Evolutionary conservation across 441 rosid genomes (phyloP).

Genomic region (Populus hybrid): DNA sequence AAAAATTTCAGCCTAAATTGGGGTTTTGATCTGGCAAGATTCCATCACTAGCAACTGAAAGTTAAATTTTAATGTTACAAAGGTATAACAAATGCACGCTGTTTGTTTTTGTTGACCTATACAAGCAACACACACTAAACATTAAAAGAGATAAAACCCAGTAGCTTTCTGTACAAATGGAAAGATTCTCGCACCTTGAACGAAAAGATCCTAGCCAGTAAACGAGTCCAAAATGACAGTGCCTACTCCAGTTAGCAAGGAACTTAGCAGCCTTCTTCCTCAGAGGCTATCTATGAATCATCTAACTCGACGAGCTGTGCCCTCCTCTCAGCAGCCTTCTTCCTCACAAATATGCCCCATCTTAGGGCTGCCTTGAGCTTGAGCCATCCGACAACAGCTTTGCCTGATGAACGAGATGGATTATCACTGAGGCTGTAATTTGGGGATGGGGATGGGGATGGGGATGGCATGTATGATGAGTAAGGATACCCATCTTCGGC

Average conservation of each 20-base stretch:
- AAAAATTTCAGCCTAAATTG: background rate
- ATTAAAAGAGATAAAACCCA: background rate
- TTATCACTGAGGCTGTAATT: constrained; percentile 40
- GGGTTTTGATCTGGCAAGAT: background rate
- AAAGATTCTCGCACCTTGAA: background rate
- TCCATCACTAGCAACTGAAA: background rate
- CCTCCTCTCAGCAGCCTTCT: constrained; percentile 85
- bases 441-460: constrained; percentile 42
- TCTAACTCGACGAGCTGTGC: constrained; percentile 82
- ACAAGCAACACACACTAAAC: background rate
- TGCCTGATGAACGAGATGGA: background rate
- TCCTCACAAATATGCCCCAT: constrained; percentile 89
- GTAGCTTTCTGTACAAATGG: background rate
- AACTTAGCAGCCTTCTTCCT: background rate
- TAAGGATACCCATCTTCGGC: constrained; percentile 56
- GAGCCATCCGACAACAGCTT: constrained; percentile 90
- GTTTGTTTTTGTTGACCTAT: background rate
- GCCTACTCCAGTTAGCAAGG: background rate
- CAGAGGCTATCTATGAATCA: constrained; percentile 25
- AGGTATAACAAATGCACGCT: background rate
- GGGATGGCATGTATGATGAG: constrained; percentile 49
- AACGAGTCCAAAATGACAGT: background rate
- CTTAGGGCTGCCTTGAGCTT: constrained; percentile 96
- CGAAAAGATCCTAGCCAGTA: background rate
- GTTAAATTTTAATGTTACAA: background rate